Percentiles rank a stretch among this genome's conserved stretches.
Conservation (phyloP, 208 protist species). For the Trypanosoma boissoni region DNA sequence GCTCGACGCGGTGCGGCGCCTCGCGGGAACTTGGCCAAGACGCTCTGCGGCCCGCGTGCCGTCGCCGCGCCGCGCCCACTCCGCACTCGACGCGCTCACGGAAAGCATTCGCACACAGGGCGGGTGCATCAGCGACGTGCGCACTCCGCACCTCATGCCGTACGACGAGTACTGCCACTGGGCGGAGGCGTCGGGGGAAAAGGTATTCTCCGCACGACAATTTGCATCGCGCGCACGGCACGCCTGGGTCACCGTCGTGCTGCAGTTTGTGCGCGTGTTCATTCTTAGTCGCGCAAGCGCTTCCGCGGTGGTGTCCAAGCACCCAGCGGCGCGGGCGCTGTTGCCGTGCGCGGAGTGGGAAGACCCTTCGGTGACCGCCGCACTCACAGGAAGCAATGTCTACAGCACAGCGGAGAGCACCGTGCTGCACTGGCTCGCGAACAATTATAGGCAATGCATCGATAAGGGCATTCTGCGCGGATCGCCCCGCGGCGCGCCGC, state of each 20-base stretch:
- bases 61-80: slow-evolving; percentile 4
- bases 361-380: slow-evolving; percentile 21
- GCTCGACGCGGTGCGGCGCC: slow-evolving; percentile 59
- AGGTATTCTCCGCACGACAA: slow-evolving; percentile 10
- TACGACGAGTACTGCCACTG: slow-evolving; percentile 74
- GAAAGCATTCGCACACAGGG: slow-evolving; percentile 72
- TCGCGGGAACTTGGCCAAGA: slow-evolving; percentile 67
- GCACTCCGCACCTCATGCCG: slow-evolving; percentile 69
- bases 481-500: slow-evolving; percentile 9
- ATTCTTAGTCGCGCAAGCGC: slow-evolving; percentile 57
- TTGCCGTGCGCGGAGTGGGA: slow-evolving; percentile 32
- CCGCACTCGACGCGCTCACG: slow-evolving; percentile 52
- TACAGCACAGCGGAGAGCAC: slow-evolving; percentile 83
- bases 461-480: slow-evolving; percentile 15
- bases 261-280: slow-evolving; percentile 82
- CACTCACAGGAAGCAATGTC: slow-evolving; percentile 69
- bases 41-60: slow-evolving; percentile 31
- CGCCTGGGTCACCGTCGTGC: slow-evolving; percentile 73
- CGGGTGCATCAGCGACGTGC: slow-evolving; percentile 69
- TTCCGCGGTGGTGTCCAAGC: slow-evolving; percentile 6
- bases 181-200: slow-evolving; percentile 6
- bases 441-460: slow-evolving; percentile 34
- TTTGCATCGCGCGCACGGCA: slow-evolving; percentile 49
- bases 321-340: slow-evolving; percentile 13
- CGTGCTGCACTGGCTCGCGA: slow-evolving; percentile 78